Percentiles rank a stretch among this genome's conserved stretches.
phyloP scores from a whole-genome alignment of 1,284 basidiomycete genomes.

The Puccinia triticina region DNA sequence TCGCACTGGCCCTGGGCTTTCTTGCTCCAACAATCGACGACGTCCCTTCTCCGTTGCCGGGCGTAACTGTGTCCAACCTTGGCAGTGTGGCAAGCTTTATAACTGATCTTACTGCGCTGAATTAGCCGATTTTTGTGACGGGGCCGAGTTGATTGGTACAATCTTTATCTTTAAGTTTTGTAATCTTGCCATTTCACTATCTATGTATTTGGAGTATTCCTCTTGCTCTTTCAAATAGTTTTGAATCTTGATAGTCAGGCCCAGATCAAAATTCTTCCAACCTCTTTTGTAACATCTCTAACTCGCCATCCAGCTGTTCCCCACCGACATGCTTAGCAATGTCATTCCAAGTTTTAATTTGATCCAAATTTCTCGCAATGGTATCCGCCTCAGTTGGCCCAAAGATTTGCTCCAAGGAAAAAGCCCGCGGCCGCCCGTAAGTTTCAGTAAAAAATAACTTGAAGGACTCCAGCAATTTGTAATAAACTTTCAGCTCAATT shows the following conservation, averaged over 20 bases:
- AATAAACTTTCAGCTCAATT: not conserved
- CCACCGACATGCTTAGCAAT: not conserved
- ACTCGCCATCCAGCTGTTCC: not conserved
- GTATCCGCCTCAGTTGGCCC: not conserved
- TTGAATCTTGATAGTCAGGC: not conserved
- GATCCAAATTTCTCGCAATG: not conserved
- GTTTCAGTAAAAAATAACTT: not conserved
- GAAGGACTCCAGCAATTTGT: not conserved
- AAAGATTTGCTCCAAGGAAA: not conserved
- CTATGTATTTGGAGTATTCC: not conserved
- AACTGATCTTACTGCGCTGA: not conserved
- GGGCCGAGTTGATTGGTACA: not conserved
- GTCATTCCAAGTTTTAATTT: not conserved
- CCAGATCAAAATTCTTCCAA: not conserved
- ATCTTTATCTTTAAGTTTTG: not conserved
- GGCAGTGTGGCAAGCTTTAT: not conserved
- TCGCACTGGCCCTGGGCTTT: not conserved
- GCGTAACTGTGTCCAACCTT: not conserved
- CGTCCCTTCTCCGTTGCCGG: not conserved
- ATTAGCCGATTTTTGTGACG: no score
- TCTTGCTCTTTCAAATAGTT: not conserved
- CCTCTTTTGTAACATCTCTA: not conserved
- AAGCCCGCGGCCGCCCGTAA: not conserved
- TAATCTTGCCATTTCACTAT: not conserved
- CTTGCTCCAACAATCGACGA: no score